These are phyloP conservation scores for Trypanosoma lewisi DNA, from an alignment of 208 protist species.

Conservation along the genomic window DNA sequence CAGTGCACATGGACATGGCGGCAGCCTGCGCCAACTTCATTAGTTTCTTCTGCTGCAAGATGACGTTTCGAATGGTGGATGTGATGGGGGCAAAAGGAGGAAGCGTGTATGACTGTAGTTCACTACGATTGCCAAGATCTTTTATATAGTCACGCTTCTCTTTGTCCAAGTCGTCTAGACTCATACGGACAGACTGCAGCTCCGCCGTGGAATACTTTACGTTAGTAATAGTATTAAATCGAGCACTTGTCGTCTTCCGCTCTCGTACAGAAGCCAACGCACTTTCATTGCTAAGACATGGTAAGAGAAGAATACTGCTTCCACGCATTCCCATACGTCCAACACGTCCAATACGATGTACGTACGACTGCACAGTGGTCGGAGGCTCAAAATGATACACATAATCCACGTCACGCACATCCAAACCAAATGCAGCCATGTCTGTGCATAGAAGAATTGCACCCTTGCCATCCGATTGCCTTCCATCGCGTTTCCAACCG, in stretches of 20 bases:
- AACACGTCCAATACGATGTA: constrained; percentile 89
- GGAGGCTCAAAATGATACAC: constrained; percentile 92
- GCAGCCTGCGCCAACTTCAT: constrained; percentile 59
- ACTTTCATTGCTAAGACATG: constrained; percentile 32
- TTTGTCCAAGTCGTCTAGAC: constrained; percentile 29
- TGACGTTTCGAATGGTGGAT: constrained; percentile 69
- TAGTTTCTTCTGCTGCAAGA: constrained; percentile 52
- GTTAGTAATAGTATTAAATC: constrained; percentile 80
- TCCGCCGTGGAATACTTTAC: constrained; percentile 60
- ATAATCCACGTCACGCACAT: constrained; percentile 92
- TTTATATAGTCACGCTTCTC: constrained; percentile 50
- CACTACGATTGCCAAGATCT: constrained; percentile 43
- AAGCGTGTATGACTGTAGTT: constrained; percentile 58
- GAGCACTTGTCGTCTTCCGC: constrained; percentile 59
- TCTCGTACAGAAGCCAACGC: constrained; percentile 38
- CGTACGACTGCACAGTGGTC: constrained; percentile 70
- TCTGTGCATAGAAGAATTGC: constrained; percentile 90
- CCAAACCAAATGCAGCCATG: constrained; percentile 85
- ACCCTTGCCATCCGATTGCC: constrained; percentile 56
- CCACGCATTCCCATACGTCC: constrained; percentile 89
- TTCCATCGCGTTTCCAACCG: constrained; percentile 77
- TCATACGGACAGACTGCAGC: constrained; percentile 41
- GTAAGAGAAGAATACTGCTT: constrained; percentile 79
- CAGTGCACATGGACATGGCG: constrained; percentile 69
- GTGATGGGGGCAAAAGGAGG: constrained; percentile 81